Evolutionary conservation across 441 rosid species (phyloP), one percentile per base, ranked within the genome.

Genomic region (Arabidopsis hybrid): DNA sequence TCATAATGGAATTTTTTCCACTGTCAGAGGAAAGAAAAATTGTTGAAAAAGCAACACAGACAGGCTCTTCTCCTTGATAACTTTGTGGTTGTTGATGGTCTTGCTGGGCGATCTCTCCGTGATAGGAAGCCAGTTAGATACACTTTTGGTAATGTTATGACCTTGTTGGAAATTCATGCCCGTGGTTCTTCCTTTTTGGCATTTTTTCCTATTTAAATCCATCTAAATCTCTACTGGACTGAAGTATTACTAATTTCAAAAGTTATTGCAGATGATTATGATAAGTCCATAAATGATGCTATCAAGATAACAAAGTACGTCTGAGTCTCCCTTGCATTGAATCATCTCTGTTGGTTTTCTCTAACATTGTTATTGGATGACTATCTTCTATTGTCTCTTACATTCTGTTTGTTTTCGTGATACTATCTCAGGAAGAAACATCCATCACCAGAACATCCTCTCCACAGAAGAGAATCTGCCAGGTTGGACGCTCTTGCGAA

Each of bases 121-220:
- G 97, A 93, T 75, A 87, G 99, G 78, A 96, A 96, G 69, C 99
- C 97, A 53, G 98, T 96, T 76, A 88, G 94, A 74, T 96, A 96
- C 67, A 96, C 99, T 63, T 96, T 96, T 81, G 99, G 99, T 93
- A 86, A 83, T 88, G 78, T 53, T 60, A 49, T 72, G 17, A 53
- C 29, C 43, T 73, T 34, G 53, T 56, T 57, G 69, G 46, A 61
- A 63, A 32, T 65, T 49, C 18, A 21, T 67, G 58, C 73, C 42
- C 7, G 31, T 76, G 60, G n/a, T 52, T 58, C 11, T 31, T 5
- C 26, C 63, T 5, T 39, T 32, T 39, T 47, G 51, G 21, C 51
- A 14, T 11, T 31, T 53, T 73, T 65, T 1, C 65, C 74, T 63
- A 45, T 7, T 49, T n/a, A 26, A 7, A 42, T 35, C 29, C 38